Base-by-base conservation (phyloP, 331 rosid species). In the Malus hybrid region DNA sequence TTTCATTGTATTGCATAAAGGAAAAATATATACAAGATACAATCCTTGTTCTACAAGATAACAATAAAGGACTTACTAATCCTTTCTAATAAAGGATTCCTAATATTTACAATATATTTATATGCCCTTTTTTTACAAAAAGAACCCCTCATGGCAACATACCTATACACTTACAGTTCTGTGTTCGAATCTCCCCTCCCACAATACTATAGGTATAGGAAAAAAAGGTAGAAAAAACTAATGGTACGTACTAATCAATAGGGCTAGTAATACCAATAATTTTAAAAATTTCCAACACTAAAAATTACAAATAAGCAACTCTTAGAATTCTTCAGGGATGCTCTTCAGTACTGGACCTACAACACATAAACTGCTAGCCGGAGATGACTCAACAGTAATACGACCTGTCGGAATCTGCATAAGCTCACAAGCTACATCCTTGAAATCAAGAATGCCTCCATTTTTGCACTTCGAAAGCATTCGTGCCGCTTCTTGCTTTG, bases 401-500 rank as follows among this genome's bases (percentile, higher is more conserved):
- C 87, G 85, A 36, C 65, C 19, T 0, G 15, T 2, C 19, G 93
- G 98, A 6, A 93, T 71, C 0, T 70, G 54, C 1, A 54, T 50
- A 60, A 93, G 89, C 77, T 78, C 85, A 20, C 10, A 39, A 14
- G 90, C 92, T 28, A 86, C 84, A 60, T 93, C 97, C 19, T 82
- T 77, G 79, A 90, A 84, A 1, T 85, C 85, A 33, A 93, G 88
- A 44, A 81, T 54, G 3, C 93, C 93, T 70, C 93, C 97, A 65
- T 86, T 76, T 68, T 86, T 91, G 88, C 91, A 86, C 64, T 79
- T 87, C 19, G 96, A 85, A 15, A 93, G 74, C 71, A 93, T 68
- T 24, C 87, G 78, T 29, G 84, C 73, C 0, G 97, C 98, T 84
- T 91, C 93, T 83, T 89, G 65, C 82, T 80, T 93, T 46, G 98